Conservation (phyloP, 1,284 basidiomycete species). For the Microbotryum lychnidis-dioicae region DNA sequence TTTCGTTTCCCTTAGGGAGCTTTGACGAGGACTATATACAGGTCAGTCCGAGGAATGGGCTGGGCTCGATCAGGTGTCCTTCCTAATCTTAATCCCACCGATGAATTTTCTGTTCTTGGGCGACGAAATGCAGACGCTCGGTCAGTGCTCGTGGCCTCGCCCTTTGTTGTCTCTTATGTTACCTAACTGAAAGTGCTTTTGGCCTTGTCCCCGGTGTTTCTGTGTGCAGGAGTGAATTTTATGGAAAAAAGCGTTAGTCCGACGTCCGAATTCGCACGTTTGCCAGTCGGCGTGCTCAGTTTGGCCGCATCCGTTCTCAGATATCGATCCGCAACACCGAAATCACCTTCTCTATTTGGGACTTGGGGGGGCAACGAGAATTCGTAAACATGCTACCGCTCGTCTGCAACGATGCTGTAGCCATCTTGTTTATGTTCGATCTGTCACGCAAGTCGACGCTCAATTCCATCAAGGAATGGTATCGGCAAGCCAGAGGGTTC, state of each 20-base stretch:
- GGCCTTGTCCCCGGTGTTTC: slow-evolving; percentile 2
- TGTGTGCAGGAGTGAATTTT: slow-evolving; percentile 77
- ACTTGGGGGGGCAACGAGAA: slow-evolving; percentile 88
- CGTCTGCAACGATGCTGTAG: slow-evolving; percentile 96
- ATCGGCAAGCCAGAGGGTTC: slow-evolving; percentile 93
- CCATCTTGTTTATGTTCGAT: slow-evolving; percentile 99
- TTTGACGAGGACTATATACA: slow-evolving; percentile 87
- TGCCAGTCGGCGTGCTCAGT: neutral
- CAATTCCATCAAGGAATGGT: slow-evolving; percentile 99
- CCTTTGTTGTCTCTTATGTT: too few species aligned
- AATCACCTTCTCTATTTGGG: slow-evolving; percentile 99
- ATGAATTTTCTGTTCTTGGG: neutral
- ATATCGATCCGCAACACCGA: slow-evolving; percentile 95
- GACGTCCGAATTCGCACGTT: neutral
- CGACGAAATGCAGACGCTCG: slow-evolving; percentile 37
- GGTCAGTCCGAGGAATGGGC: slow-evolving; percentile 28
- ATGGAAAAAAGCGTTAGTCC: slow-evolving; percentile 45
- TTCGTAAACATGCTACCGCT: slow-evolving; percentile 98
- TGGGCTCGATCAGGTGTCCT: slow-evolving; percentile 52
- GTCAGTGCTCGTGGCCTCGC: slow-evolving; percentile 44
- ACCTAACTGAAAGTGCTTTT: neutral
- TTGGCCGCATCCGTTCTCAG: neutral
- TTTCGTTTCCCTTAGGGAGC: neutral
- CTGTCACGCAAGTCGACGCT: slow-evolving; percentile 90
- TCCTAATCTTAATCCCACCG: slow-evolving; percentile 8